A percentile compares a stretch with the other conserved stretches of the same genome.
These are phyloP conservation scores for Lachnellula subtilissima DNA, from an alignment of 2,329 filamentous ascomycete species.

Conservation along the genomic window DNA sequence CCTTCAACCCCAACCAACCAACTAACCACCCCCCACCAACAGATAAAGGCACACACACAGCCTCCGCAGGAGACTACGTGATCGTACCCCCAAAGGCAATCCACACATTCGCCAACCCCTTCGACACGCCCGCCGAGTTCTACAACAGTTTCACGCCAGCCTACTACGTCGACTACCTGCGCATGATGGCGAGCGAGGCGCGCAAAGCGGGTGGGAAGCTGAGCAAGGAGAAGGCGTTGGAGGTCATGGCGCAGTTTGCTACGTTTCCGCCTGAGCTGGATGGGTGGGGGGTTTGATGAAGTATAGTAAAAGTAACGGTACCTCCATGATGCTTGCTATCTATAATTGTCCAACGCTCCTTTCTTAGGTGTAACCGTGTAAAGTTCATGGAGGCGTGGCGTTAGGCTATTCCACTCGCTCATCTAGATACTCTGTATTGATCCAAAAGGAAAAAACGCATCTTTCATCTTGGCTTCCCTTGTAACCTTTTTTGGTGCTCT, in stretches of 20 bases:
- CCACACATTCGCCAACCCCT: slow-evolving; percentile 53
- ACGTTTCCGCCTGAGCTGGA: slow-evolving; percentile 11
- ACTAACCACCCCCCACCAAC: neutral
- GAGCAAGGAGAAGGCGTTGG: slow-evolving; percentile 10
- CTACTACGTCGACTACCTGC: slow-evolving; percentile 18
- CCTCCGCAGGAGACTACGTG: slow-evolving; percentile 48
- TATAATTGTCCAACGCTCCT: too few relatives aligned
- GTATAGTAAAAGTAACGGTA: neutral
- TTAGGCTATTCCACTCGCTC: too few relatives aligned
- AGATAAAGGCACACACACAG: slow-evolving; percentile 42
- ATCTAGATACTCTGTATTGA: too few relatives aligned
- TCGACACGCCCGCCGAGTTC: slow-evolving; percentile 48
- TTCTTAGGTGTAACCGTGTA: too few relatives aligned
- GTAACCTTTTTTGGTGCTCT: too few relatives aligned
- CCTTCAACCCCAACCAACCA: too few relatives aligned
- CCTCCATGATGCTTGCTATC: too few relatives aligned
- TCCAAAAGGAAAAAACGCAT: too few relatives aligned
- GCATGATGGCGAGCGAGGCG: slow-evolving; percentile 11
- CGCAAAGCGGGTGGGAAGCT: slow-evolving; percentile 7
- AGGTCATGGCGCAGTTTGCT: slow-evolving; percentile 19
- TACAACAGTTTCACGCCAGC: slow-evolving; percentile 52
- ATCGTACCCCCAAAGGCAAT: slow-evolving; percentile 50
- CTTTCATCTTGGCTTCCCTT: too few relatives aligned
- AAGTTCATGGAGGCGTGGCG: too few relatives aligned
- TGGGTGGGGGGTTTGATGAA: neutral